Conservation (phyloP, 169 alveolate genomes). For the Plasmodium gaboni region DNA sequence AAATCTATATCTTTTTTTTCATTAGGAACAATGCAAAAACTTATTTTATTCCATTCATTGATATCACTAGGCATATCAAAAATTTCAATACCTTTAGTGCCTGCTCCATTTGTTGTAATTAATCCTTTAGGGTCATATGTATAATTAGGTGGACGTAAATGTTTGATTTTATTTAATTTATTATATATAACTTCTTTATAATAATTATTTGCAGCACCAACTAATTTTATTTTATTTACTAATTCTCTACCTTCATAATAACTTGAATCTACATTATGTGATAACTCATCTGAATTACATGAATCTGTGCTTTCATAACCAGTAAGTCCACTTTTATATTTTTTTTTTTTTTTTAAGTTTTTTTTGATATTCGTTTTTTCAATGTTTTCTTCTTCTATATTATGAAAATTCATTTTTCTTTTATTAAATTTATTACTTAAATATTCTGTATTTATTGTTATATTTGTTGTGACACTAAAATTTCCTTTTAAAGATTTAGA, state of each 20-base stretch:
- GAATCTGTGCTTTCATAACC: slow-evolving; percentile 61
- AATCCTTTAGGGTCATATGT: slow-evolving; percentile 83
- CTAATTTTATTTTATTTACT: slow-evolving; percentile 53
- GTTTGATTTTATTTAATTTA: slow-evolving; percentile 45
- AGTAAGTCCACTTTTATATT: background rate
- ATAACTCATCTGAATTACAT: slow-evolving; percentile 52
- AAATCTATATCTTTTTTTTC: slow-evolving; percentile 78
- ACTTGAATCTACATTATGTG: slow-evolving; percentile 58
- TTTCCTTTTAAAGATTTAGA: background rate
- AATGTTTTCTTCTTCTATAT: slow-evolving; percentile 1
- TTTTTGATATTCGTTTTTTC: background rate
- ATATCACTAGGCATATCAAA: slow-evolving; percentile 82
- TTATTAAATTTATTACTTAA: slow-evolving; percentile 3
- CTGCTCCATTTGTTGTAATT: slow-evolving; percentile 84
- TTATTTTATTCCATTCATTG: slow-evolving; percentile 84
- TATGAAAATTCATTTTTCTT: slow-evolving; percentile 8
- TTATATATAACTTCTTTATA: slow-evolving; percentile 53
- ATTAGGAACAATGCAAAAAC: slow-evolving; percentile 85
- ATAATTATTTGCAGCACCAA: slow-evolving; percentile 72
- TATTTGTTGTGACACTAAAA: slow-evolving; percentile 8
- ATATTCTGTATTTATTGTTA: background rate
- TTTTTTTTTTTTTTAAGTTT: slow-evolving; percentile 4
- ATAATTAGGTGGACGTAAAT: slow-evolving; percentile 81
- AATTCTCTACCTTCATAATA: slow-evolving; percentile 71
- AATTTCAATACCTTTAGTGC: slow-evolving; percentile 87